Evolutionary conservation across 768 basidiomycete species (phyloP), one percentile per base, ranked within the genome.

Genomic region (Dentipellis sp.): DNA sequence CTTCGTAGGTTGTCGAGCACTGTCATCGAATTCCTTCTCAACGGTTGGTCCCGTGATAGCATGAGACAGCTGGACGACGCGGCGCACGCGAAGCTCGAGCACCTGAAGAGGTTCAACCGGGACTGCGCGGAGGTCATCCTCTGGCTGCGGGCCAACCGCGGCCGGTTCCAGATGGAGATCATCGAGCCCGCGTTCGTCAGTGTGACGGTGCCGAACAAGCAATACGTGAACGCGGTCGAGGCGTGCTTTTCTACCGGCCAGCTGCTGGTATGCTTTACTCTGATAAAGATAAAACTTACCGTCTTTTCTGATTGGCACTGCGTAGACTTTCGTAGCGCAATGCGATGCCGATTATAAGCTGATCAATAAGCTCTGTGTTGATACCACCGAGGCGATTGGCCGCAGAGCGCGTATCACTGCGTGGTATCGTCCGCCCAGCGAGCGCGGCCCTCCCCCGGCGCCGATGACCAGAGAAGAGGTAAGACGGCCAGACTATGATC

Each of bases 311-410:
- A 35, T 36, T 19, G 36, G 35, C 23, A 16, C 6, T 29, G 9
- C 42, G 34, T 61, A 95, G 94, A 90, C 84, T 0, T 88, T 99
- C 67, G 83, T 99, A 7, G 81, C 84, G 16, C 90, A 93, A 67
- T 84, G 82, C 61, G 78, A 84, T 57, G 86, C 88, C 56, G 95
- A 99, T 64, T 89, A 89, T 52, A 73, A 84, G 57, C 70, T 75
- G 1, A 73, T 98, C 46, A 88, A 90, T 59, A 67, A 70, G 10
- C 72, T 81, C 38, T 76, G 89, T 62, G 87, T 86, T 61, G 90
- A 92, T 68, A 73, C 72, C 1, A 66, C 72, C 0, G 70, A 78
- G 48, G 81, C 75, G 5, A 68, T 78, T 11, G 85, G 81, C 35
- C 70, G 75, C 60, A 75, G 70, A 58, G 76, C 70, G 36, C 76